Evolutionary conservation across 208 protist species (phyloP).

Genomic region (Crithidia acanthocephali): DNA sequence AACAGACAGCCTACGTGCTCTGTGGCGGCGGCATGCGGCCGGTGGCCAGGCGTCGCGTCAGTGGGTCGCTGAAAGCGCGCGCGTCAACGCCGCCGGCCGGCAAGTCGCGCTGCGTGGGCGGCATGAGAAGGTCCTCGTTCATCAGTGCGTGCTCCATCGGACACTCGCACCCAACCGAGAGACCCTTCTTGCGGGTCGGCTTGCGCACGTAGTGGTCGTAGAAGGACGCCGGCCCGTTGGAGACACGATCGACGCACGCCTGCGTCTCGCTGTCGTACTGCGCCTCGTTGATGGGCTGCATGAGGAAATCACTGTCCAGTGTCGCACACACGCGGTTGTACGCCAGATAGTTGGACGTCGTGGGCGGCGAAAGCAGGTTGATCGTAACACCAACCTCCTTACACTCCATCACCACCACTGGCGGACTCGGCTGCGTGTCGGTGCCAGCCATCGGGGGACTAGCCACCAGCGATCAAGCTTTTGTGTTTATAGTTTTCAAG

Average conservation of each 20-base stretch:
- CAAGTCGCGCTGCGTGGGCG: constrained; percentile 37
- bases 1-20: not conserved
- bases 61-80: constrained; percentile 38
- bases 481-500: not conserved
- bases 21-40: constrained; percentile 36
- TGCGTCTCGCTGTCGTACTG: constrained; percentile 81
- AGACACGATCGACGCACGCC: constrained; percentile 57
- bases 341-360: constrained; percentile 49
- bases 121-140: constrained; percentile 42
- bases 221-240: constrained; percentile 47
- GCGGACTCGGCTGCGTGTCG: constrained; percentile 2
- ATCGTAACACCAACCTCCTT: constrained; percentile 47
- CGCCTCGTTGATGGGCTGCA: constrained; percentile 77
- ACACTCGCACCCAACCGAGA: constrained; percentile 43
- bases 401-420: constrained; percentile 23
- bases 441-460: not conserved
- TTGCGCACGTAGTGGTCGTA: constrained; percentile 64
- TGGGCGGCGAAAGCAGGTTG: constrained; percentile 41
- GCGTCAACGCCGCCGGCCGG: constrained; percentile 29
- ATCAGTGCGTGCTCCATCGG: constrained; percentile 33
- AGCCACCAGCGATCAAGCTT: not conserved
- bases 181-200: constrained; percentile 52
- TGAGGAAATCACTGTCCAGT: constrained; percentile 61
- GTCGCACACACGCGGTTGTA: constrained; percentile 56
- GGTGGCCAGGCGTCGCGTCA: constrained; percentile 47